Evolutionary conservation across 257 asterid species (phyloP).

Genomic region (Lithospermum erythrorhizon): DNA sequence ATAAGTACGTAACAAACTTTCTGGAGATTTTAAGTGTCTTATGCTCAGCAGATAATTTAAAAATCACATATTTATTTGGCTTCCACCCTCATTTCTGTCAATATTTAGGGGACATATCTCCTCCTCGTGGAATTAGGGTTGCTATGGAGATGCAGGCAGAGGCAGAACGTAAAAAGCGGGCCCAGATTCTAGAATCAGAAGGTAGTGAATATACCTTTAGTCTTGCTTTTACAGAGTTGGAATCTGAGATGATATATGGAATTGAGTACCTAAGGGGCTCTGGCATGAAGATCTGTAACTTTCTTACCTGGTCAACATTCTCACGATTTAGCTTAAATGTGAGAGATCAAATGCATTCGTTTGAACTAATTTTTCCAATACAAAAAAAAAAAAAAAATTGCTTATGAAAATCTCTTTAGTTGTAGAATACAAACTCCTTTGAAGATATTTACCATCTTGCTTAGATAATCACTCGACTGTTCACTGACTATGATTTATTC

Average conservation of each 20-base stretch:
- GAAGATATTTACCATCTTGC: not conserved
- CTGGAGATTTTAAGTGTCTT: not conserved
- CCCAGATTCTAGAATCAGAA: slow-evolving; percentile 85
- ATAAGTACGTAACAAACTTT: slow-evolving; percentile 51
- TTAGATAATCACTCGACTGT: not conserved
- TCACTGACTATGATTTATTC: not conserved
- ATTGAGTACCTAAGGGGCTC: not conserved
- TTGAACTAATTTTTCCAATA: not conserved
- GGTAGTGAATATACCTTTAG: slow-evolving; percentile 26
- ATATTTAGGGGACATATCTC: slow-evolving; percentile 74
- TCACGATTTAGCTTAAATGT: no score
- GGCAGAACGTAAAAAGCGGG: slow-evolving; percentile 94
- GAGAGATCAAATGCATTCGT: not conserved
- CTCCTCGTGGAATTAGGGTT: slow-evolving; percentile 75
- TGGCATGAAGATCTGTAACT: not conserved
- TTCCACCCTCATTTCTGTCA: not conserved
- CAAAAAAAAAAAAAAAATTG: no score
- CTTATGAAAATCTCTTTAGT: no score
- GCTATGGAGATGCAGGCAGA: slow-evolving; percentile 99
- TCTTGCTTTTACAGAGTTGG: not conserved
- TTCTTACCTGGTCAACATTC: not conserved
- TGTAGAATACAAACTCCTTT: not conserved
- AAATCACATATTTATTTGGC: not conserved
- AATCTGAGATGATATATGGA: not conserved
- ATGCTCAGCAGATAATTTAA: not conserved